Percentiles rank a stretch among this genome's conserved stretches.
phyloP scores from a whole-genome alignment of 345 rosid species.

The Linum lewisii region DNA sequence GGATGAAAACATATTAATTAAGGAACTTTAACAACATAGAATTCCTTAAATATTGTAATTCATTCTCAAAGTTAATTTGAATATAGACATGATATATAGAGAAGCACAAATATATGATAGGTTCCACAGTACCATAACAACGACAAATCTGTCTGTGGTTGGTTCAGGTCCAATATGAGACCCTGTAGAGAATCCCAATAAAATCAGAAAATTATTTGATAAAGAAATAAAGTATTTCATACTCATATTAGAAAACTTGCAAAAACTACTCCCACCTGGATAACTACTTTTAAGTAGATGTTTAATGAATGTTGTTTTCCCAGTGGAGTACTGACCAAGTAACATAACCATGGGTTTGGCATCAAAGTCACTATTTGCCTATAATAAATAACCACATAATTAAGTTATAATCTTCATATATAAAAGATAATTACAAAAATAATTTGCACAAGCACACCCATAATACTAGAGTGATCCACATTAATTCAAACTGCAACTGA shows the following conservation, averaged over 20 bases:
- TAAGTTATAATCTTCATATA: too few relatives aligned
- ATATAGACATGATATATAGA: background rate
- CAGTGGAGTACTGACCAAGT: constrained; percentile 96
- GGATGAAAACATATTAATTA: too few relatives aligned
- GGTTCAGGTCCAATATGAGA: constrained; percentile 99
- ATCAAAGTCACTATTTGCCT: constrained; percentile 89
- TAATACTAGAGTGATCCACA: too few relatives aligned
- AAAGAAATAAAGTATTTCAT: background rate
- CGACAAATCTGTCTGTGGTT: constrained; percentile 96
- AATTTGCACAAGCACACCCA: too few relatives aligned
- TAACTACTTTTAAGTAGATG: constrained; percentile 74
- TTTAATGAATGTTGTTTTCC: constrained; percentile 94
- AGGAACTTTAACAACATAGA: too few relatives aligned
- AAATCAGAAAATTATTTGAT: background rate
- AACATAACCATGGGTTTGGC: constrained; percentile 99
- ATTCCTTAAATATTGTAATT: too few relatives aligned
- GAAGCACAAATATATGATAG: background rate
- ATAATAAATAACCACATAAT: constrained; percentile 14
- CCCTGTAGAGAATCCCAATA: constrained; percentile 39
- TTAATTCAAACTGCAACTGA: background rate
- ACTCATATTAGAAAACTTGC: background rate
- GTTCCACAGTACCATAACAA: constrained; percentile 61
- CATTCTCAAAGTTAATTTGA: background rate
- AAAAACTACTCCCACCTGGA: constrained; percentile 42
- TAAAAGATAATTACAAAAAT: too few relatives aligned